A percentile compares a stretch with the other conserved stretches of the same genome.
Evolutionary conservation across 129 eudicot species (phyloP).

Genomic region (Mikania micrantha): DNA sequence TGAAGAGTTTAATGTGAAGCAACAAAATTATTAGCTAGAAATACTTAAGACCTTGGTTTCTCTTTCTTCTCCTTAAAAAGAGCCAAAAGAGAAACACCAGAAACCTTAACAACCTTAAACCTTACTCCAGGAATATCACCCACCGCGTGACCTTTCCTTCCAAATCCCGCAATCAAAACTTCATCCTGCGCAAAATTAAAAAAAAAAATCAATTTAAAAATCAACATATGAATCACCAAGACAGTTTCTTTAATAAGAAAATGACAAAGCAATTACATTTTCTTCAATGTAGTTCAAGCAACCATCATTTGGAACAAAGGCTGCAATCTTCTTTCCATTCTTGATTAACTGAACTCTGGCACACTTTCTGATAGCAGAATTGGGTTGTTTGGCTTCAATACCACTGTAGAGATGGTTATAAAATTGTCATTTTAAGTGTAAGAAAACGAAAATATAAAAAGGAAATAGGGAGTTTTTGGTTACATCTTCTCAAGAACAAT

Average conservation of each 20-base stretch:
- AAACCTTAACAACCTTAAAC: constrained; percentile 47
- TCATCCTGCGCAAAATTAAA: constrained; percentile 14
- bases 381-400: constrained; percentile 54
- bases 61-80: constrained; percentile 56
- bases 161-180: constrained; percentile 41
- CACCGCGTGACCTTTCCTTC: constrained; percentile 46
- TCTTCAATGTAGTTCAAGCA: constrained; percentile 57
- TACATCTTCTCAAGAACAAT: constrained; percentile 50
- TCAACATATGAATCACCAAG: neutral
- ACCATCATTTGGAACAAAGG: constrained; percentile 57
- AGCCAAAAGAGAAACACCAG: constrained; percentile 50
- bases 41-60: constrained; percentile 35
- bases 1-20: neutral
- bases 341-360: constrained; percentile 47
- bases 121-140: constrained; percentile 62
- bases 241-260: neutral
- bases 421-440: neutral
- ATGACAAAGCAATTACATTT: constrained; percentile 22
- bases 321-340: constrained; percentile 50
- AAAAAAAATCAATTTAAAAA: neutral
- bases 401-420: constrained; percentile 26
- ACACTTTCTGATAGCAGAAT: constrained; percentile 52
- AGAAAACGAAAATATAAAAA: neutral
- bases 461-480: neutral
- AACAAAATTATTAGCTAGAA: neutral